Evolutionary conservation across 2,329 filamentous ascomycete species (phyloP).

Genomic region (Claviceps fusiformis): DNA sequence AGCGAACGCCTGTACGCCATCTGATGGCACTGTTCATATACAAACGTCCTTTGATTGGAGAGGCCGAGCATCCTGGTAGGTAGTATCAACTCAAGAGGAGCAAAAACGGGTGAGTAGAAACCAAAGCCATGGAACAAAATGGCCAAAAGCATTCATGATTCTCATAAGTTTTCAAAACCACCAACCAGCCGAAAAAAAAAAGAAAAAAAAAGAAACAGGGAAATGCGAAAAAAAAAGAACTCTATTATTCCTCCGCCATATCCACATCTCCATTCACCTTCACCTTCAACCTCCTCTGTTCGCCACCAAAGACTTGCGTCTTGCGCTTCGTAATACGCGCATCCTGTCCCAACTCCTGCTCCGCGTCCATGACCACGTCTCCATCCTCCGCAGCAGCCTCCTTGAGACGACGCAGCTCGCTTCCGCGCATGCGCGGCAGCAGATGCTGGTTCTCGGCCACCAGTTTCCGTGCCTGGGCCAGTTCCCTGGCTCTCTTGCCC

Average conservation of each 20-base stretch:
- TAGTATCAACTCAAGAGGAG: background rate
- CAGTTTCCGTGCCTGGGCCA: conserved; percentile 69
- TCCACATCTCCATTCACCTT: conserved; percentile 23
- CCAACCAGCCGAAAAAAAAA: background rate
- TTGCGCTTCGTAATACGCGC: conserved; percentile 14
- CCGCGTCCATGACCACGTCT: conserved; percentile 32
- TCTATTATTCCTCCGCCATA: conserved; percentile 13
- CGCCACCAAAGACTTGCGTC: conserved; percentile 28
- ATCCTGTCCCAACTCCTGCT: conserved; percentile 15
- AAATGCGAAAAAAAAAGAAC: background rate
- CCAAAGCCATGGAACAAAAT: too few relatives aligned
- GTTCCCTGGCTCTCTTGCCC: conserved; percentile 73
- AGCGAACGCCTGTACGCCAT: too few relatives aligned
- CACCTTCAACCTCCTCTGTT: conserved; percentile 26
- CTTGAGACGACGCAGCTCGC: conserved; percentile 46
- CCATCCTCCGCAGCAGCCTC: conserved; percentile 34
- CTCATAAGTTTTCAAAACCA: background rate
- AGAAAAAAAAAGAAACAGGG: background rate
- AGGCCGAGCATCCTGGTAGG: background rate
- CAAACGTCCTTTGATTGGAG: background rate
- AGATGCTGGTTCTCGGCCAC: conserved; percentile 89
- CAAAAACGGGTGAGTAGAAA: background rate
- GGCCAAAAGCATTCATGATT: background rate
- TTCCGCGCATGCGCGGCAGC: conserved; percentile 57
- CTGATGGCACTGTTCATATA: too few relatives aligned